Evolutionary conservation across 306 rosid genomes (phyloP).

Genomic region (Corylus americana): DNA sequence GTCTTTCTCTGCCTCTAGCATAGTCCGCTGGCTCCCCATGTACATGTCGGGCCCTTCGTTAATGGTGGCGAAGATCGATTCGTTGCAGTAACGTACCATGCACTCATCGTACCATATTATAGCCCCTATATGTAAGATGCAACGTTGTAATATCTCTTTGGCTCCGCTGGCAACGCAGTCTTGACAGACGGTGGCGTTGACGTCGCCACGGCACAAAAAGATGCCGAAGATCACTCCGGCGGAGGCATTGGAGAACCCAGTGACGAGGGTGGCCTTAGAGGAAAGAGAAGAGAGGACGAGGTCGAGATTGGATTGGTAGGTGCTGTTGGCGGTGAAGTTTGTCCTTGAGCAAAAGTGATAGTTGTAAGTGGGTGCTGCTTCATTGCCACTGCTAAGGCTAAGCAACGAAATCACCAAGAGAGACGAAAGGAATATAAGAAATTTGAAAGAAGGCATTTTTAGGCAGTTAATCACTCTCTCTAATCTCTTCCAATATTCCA

Average conservation of each 20-base stretch:
- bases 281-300: slow-evolving; percentile 44
- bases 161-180: slow-evolving; percentile 35
- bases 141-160: neutral
- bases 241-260: slow-evolving; percentile 31
- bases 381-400: too few relatives aligned
- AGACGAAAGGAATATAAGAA: too few relatives aligned
- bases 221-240: neutral
- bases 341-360: too few relatives aligned
- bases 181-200: slow-evolving; percentile 12
- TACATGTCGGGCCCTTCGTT: neutral
- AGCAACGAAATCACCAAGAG: too few relatives aligned
- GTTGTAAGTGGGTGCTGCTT: too few relatives aligned
- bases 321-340: slow-evolving; percentile 28
- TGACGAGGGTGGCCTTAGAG: slow-evolving; percentile 28
- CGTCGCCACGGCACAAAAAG: slow-evolving; percentile 21
- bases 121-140: slow-evolving; percentile 16
- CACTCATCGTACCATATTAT: slow-evolving; percentile 36
- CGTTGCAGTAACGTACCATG: slow-evolving; percentile 37
- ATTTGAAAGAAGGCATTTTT: too few relatives aligned
- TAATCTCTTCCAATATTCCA: too few relatives aligned
- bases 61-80: neutral
- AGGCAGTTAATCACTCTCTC: too few relatives aligned
- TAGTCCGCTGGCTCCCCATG: neutral
- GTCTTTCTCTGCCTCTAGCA: neutral
- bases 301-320: slow-evolving; percentile 34